phyloP scores from a whole-genome alignment of 257 asterid species.

The Echium plantagineum region DNA sequence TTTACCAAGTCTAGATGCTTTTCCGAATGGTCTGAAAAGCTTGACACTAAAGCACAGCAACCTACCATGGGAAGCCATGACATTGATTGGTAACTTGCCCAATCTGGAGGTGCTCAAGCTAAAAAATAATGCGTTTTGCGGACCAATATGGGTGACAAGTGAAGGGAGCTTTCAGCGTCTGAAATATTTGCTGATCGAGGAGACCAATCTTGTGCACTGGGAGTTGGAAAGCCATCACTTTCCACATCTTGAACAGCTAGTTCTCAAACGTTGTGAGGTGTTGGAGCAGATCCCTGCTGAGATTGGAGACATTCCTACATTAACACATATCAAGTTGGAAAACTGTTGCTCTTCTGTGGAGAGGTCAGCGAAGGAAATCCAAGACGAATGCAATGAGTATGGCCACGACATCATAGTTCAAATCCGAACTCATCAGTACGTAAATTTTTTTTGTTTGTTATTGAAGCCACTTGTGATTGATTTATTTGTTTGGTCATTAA shows the following conservation, averaged over 20 bases:
- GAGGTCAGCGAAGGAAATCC: not conserved
- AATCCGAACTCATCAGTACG: not conserved
- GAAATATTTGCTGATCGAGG: not conserved
- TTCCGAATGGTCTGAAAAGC: slow-evolving; percentile 1
- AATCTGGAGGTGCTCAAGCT: slow-evolving; percentile 11
- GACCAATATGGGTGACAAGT: not conserved
- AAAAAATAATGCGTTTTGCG: not conserved
- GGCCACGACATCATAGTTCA: not conserved
- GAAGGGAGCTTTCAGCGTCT: slow-evolving; percentile 3
- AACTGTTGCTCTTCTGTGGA: not conserved
- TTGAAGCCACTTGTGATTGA: no score
- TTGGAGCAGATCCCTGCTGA: slow-evolving; percentile 3
- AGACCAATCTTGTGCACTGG: not conserved
- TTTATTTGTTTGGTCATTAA: no score
- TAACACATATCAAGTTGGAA: not conserved
- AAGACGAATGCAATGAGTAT: not conserved
- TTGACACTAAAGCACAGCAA: not conserved
- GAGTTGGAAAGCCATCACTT: not conserved
- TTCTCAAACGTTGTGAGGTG: not conserved
- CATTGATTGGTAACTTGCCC: slow-evolving; percentile 3
- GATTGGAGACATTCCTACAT: not conserved
- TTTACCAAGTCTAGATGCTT: not conserved
- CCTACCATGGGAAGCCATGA: not conserved
- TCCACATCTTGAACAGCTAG: slow-evolving; percentile 4
- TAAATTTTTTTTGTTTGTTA: no score